Conservation (phyloP, 2,329 filamentous ascomycete species). For the Parafenestella ontariensis region DNA sequence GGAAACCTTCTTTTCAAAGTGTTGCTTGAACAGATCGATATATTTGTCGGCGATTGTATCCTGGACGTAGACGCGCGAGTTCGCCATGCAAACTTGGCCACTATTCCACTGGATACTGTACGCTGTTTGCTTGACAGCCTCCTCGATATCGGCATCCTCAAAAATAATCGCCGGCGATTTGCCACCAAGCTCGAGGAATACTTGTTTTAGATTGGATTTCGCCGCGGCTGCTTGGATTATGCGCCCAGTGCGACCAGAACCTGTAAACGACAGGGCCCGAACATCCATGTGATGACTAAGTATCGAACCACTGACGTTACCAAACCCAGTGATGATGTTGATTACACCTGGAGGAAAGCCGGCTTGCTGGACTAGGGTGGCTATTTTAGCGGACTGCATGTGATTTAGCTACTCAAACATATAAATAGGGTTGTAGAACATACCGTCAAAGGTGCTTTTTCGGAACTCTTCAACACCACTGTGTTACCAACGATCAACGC, state of each 20-base stretch:
- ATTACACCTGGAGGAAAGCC: constrained; percentile 82
- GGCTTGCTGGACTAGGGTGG: constrained; percentile 77
- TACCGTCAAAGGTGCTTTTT: constrained; percentile 70
- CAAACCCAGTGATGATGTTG: constrained; percentile 81
- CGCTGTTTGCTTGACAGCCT: constrained; percentile 65
- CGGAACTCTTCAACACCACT: constrained; percentile 44
- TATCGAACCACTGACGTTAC: constrained; percentile 81
- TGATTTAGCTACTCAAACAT: constrained; percentile 60
- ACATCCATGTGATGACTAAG: constrained; percentile 77
- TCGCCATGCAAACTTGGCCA: constrained; percentile 68
- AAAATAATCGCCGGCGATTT: constrained; percentile 87
- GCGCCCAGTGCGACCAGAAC: constrained; percentile 83
- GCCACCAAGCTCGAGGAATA: constrained; percentile 84
- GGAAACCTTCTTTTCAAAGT: constrained; percentile 32
- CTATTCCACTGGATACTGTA: constrained; percentile 62
- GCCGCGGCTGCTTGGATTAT: constrained; percentile 77
- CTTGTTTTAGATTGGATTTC: constrained; percentile 83
- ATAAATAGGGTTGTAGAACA: constrained; percentile 60
- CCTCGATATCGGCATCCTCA: constrained; percentile 79
- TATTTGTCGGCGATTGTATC: constrained; percentile 57
- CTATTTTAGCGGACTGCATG: constrained; percentile 79
- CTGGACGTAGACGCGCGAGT: constrained; percentile 65
- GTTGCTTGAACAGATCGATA: constrained; percentile 51
- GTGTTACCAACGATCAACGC: constrained; percentile 46
- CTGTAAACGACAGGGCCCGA: constrained; percentile 84